phyloP scores from a whole-genome alignment of 2,329 filamentous ascomycete species.

The Shiraia sp. region DNA sequence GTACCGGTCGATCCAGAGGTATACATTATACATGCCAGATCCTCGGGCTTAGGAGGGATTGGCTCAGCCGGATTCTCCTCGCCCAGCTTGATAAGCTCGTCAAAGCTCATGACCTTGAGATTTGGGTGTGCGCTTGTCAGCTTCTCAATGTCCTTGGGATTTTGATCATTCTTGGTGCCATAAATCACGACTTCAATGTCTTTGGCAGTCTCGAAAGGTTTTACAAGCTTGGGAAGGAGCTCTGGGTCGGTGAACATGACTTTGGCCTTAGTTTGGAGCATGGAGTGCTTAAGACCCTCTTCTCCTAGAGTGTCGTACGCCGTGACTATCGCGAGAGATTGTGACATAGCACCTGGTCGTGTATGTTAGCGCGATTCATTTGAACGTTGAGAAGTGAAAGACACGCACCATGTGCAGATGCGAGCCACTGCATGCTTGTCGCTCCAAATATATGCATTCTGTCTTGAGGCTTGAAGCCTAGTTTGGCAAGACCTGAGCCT shows the following conservation, averaged over 20 bases:
- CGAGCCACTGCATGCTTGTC: conserved; percentile 83
- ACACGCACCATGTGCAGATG: conserved; percentile 69
- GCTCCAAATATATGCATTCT: conserved; percentile 80
- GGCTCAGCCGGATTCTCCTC: conserved; percentile 72
- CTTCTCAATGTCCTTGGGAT: conserved; percentile 58
- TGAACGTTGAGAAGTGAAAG: neutral
- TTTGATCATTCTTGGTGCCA: conserved; percentile 58
- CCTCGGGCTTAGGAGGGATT: conserved; percentile 71
- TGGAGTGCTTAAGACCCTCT: conserved; percentile 81
- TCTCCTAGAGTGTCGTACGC: conserved; percentile 92
- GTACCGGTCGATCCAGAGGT: conserved; percentile 89
- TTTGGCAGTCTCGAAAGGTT: conserved; percentile 59
- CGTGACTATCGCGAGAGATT: conserved; percentile 89
- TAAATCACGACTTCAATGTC: conserved; percentile 62
- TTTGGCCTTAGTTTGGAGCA: conserved; percentile 77
- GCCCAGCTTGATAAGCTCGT: conserved; percentile 43
- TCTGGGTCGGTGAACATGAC: conserved; percentile 88
- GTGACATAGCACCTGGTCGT: conserved; percentile 65
- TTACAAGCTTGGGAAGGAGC: conserved; percentile 61
- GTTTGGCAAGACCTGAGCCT: conserved; percentile 72
- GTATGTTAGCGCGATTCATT: conserved; percentile 12
- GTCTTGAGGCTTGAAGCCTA: conserved; percentile 70
- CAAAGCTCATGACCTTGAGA: conserved; percentile 34
- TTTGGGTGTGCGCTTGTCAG: conserved; percentile 58
- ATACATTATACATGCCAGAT: conserved; percentile 79